These are phyloP conservation scores for Paramarasmius palmivorus DNA, from an alignment of 1,284 basidiomycete genomes.

Conservation along the genomic window DNA sequence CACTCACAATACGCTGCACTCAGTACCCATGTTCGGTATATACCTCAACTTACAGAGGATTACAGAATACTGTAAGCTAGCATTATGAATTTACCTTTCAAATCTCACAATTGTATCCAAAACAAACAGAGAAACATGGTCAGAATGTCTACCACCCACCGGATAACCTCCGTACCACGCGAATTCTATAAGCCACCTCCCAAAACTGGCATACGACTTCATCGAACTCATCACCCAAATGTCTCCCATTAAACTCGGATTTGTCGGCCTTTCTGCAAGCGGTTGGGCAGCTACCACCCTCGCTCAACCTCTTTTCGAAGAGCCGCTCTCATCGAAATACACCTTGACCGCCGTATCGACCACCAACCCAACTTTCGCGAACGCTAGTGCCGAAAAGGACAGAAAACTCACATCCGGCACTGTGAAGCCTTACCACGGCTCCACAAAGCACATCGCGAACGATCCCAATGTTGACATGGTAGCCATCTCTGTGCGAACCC, in stretches of 20 bases:
- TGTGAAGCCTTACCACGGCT: conserved; percentile 30
- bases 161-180: too few species aligned
- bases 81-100: too few species aligned
- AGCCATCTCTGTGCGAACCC: conserved; percentile 31
- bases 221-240: too few species aligned
- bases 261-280: conserved; percentile 1
- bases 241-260: conserved; percentile 5
- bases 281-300: conserved; percentile 1
- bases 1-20: too few species aligned
- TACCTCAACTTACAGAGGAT: too few species aligned
- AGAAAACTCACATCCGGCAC: conserved; percentile 14
- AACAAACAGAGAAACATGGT: too few species aligned
- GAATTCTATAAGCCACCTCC: too few species aligned
- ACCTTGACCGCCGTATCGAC: conserved; percentile 28
- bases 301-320: not conserved
- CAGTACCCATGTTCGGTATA: too few species aligned
- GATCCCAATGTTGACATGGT: conserved; percentile 38
- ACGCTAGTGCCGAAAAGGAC: conserved; percentile 26
- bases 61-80: too few species aligned
- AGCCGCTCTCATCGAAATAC: conserved; percentile 16
- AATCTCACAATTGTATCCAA: too few species aligned
- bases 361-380: conserved; percentile 25
- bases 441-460: conserved; percentile 24
- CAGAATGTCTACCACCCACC: too few species aligned
- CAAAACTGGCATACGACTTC: too few species aligned